phyloP scores from a whole-genome alignment of 2,329 filamentous ascomycete species.

The Dactylellina drechsleri region DNA sequence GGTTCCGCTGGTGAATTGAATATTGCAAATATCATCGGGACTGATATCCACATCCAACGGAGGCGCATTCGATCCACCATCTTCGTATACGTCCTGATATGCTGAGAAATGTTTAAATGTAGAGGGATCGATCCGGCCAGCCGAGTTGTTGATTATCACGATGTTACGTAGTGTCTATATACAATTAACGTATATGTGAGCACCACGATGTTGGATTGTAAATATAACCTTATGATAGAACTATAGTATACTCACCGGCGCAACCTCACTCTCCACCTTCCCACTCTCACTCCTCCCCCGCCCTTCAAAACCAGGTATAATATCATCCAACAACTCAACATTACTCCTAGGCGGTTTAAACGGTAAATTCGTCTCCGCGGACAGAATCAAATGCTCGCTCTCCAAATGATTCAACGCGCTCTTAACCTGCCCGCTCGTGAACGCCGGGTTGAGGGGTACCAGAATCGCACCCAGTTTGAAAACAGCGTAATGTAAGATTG shows the following conservation, averaged over 20 bases:
- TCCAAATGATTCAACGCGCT: slow-evolving; percentile 80
- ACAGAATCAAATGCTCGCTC: slow-evolving; percentile 79
- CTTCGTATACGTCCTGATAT: slow-evolving; percentile 63
- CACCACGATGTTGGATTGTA: slow-evolving; percentile 64
- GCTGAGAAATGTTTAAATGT: slow-evolving; percentile 64
- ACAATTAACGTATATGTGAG: neutral
- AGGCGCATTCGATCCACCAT: slow-evolving; percentile 60
- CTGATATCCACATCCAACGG: slow-evolving; percentile 60
- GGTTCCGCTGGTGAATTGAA: slow-evolving; percentile 87
- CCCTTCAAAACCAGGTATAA: slow-evolving; percentile 64
- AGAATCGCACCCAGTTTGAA: slow-evolving; percentile 95
- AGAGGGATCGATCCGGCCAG: slow-evolving; percentile 66
- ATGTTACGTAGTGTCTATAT: slow-evolving; percentile 74
- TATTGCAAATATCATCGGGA: slow-evolving; percentile 82
- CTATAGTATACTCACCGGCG: slow-evolving; percentile 32
- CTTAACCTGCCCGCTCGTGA: slow-evolving; percentile 80
- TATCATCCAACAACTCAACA: slow-evolving; percentile 55
- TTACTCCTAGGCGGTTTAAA: slow-evolving; percentile 68
- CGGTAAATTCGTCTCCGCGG: slow-evolving; percentile 85
- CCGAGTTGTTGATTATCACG: slow-evolving; percentile 81
- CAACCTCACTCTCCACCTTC: slow-evolving; percentile 38
- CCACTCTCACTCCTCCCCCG: slow-evolving; percentile 25
- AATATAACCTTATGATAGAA: slow-evolving; percentile 58
- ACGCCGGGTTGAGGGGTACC: slow-evolving; percentile 91
- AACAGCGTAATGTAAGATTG: slow-evolving; percentile 80